Evolutionary conservation across 2,329 filamentous ascomycete species (phyloP).

Genomic region (Laburnicola sp.): DNA sequence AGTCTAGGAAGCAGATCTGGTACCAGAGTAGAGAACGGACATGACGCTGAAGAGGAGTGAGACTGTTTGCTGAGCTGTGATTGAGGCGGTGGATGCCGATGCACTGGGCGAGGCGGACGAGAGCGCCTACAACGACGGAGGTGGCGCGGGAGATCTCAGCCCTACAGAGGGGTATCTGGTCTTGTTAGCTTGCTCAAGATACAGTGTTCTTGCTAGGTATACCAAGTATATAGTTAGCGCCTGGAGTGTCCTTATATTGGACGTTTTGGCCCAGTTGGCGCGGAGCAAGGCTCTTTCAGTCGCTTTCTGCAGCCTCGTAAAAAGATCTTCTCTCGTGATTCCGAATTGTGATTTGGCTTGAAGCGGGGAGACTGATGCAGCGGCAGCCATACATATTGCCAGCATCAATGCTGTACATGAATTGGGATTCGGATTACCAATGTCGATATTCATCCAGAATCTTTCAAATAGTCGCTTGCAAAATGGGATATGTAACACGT

Average conservation of each 20-base stretch:
- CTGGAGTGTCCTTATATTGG: conserved; percentile 44
- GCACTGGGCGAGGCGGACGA: conserved; percentile 44
- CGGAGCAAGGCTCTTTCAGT: conserved; percentile 42
- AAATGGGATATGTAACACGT: conserved; percentile 43
- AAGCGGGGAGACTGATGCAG: conserved; percentile 41
- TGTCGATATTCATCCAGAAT: conserved; percentile 43
- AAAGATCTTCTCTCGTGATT: conserved; percentile 44
- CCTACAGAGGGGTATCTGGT: conserved; percentile 42
- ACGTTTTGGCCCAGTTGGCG: conserved; percentile 46
- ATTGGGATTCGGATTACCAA: conserved; percentile 42
- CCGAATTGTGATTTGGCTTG: conserved; percentile 46
- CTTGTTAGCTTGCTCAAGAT: conserved; percentile 13
- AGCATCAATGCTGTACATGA: conserved; percentile 44
- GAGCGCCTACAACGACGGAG: conserved; percentile 43
- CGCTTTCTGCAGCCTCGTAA: conserved; percentile 41
- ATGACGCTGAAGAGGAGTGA: conserved; percentile 42
- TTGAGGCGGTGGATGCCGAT: conserved; percentile 44
- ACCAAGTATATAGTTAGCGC: conserved; percentile 45
- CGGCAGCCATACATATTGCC: conserved; percentile 44
- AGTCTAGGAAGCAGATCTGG: conserved; percentile 45
- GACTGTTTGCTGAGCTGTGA: conserved; percentile 38
- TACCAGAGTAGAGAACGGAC: conserved; percentile 45
- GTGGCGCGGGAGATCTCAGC: conserved; percentile 45
- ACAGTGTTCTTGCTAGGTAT: conserved; percentile 2
- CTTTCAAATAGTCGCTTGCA: conserved; percentile 44